Evolutionary conservation across 495 filamentous ascomycete genomes (phyloP).

Genomic region (Baudoinia panamericana): DNA sequence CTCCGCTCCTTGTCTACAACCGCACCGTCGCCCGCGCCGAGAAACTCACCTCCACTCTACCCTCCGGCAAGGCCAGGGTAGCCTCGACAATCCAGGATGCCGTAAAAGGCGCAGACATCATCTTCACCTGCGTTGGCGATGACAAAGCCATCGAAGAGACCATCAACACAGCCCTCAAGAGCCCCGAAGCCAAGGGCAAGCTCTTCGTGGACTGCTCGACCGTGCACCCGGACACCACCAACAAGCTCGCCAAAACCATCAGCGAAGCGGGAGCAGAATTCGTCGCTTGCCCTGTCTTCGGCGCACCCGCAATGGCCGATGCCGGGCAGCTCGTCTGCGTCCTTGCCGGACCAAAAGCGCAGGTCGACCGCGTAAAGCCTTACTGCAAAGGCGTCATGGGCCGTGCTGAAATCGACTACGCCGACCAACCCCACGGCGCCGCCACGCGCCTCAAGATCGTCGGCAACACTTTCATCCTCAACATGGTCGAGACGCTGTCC

Average conservation of each 20-base stretch:
- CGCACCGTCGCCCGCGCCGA: slow-evolving; percentile 37
- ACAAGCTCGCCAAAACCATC: slow-evolving; percentile 44
- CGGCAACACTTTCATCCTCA: slow-evolving; percentile 77
- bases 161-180: slow-evolving; percentile 33
- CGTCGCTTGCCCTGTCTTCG: slow-evolving; percentile 72
- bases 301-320: slow-evolving; percentile 67
- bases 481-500: slow-evolving; percentile 65
- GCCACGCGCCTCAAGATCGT: slow-evolving; percentile 63
- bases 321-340: slow-evolving; percentile 63
- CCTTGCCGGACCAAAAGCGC: slow-evolving; percentile 50
- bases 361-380: slow-evolving; percentile 52
- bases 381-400: slow-evolving; percentile 72
- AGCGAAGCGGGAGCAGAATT: slow-evolving; percentile 51
- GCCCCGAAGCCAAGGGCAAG: slow-evolving; percentile 44
- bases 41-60: slow-evolving; percentile 26
- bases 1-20: slow-evolving; percentile 67
- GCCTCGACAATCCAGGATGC: slow-evolving; percentile 50
- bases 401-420: slow-evolving; percentile 55
- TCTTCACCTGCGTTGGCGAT: slow-evolving; percentile 75
- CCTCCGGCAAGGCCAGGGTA: slow-evolving; percentile 44
- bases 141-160: slow-evolving; percentile 54
- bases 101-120: slow-evolving; percentile 55
- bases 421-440: slow-evolving; percentile 43
- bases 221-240: slow-evolving; percentile 71
- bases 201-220: slow-evolving; percentile 79